These are phyloP conservation scores for Trichoderma sp. DNA, from an alignment of 2,329 filamentous ascomycete species.

Conservation along the genomic window DNA sequence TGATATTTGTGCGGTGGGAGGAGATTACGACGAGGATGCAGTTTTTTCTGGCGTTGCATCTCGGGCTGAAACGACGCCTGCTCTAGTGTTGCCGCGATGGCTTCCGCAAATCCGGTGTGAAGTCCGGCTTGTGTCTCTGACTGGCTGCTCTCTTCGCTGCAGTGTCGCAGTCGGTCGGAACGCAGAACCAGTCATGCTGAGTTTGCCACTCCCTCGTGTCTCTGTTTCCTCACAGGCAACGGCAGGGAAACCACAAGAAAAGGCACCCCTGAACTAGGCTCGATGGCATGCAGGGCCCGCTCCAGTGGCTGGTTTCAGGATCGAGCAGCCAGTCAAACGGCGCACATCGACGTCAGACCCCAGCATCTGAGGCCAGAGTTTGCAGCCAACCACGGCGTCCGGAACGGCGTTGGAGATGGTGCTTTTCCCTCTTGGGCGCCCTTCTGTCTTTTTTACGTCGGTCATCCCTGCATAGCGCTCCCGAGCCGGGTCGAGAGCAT, in stretches of 20 bases:
- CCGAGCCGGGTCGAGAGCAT: slow-evolving; percentile 10
- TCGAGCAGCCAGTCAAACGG: slow-evolving; percentile 12
- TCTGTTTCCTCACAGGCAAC: background rate
- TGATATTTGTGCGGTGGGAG: background rate
- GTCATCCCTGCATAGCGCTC: slow-evolving; percentile 16
- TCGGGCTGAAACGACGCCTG: background rate
- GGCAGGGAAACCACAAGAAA: background rate
- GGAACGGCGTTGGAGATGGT: slow-evolving; percentile 10
- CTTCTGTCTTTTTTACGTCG: background rate
- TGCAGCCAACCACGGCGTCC: slow-evolving; percentile 19
- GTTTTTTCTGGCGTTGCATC: background rate
- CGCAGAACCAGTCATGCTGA: slow-evolving; percentile 3
- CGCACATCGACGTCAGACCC: slow-evolving; percentile 1
- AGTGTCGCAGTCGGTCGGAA: slow-evolving; percentile 10
- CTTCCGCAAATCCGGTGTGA: background rate
- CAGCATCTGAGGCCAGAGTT: slow-evolving; percentile 13
- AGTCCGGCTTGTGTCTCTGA: background rate
- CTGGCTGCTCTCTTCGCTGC: background rate
- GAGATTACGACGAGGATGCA: background rate
- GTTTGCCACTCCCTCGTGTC: slow-evolving; percentile 14
- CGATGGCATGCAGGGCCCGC: slow-evolving; percentile 20
- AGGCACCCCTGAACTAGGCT: slow-evolving; percentile 18
- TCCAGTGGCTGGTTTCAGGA: slow-evolving; percentile 22
- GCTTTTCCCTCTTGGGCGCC: slow-evolving; percentile 8
- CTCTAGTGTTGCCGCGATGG: background rate